These are phyloP conservation scores for Tricholoma matsutake DNA, from an alignment of 768 basidiomycete species.

Conservation along the genomic window DNA sequence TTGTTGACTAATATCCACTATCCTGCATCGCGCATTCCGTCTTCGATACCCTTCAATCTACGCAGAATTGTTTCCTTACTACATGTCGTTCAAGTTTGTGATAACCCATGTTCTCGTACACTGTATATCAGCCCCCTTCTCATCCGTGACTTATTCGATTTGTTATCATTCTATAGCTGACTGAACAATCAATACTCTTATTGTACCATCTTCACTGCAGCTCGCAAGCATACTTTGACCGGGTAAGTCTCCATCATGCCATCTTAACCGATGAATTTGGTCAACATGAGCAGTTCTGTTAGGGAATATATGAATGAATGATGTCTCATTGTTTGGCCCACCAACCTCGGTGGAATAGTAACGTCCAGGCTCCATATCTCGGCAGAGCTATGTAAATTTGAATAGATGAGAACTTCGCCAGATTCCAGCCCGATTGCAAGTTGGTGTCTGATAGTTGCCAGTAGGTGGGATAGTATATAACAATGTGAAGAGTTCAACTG, in stretches of 20 bases:
- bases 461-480: neutral
- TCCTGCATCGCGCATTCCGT: slow-evolving; percentile 53
- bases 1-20: slow-evolving; percentile 33
- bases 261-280: slow-evolving; percentile 79
- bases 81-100: slow-evolving; percentile 27
- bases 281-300: slow-evolving; percentile 69
- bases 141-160: slow-evolving; percentile 38
- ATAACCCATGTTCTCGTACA: slow-evolving; percentile 52
- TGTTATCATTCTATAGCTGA: slow-evolving; percentile 45
- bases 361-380: slow-evolving; percentile 45
- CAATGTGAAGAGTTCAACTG: neutral
- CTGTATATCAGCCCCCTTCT: slow-evolving; percentile 65
- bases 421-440: slow-evolving; percentile 86
- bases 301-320: slow-evolving; percentile 6
- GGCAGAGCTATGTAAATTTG: slow-evolving; percentile 27
- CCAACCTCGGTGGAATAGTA: slow-evolving; percentile 53
- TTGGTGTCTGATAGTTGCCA: slow-evolving; percentile 36
- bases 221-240: slow-evolving; percentile 63
- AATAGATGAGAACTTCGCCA: slow-evolving; percentile 69
- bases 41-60: slow-evolving; percentile 66
- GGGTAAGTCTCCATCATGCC: slow-evolving; percentile 50
- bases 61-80: slow-evolving; percentile 60
- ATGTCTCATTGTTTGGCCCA: neutral
- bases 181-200: slow-evolving; percentile 71
- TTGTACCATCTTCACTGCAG: slow-evolving; percentile 90